Base-by-base conservation (phyloP, 176 grass and related monocot species). In the Saccharum officinarum region DNA sequence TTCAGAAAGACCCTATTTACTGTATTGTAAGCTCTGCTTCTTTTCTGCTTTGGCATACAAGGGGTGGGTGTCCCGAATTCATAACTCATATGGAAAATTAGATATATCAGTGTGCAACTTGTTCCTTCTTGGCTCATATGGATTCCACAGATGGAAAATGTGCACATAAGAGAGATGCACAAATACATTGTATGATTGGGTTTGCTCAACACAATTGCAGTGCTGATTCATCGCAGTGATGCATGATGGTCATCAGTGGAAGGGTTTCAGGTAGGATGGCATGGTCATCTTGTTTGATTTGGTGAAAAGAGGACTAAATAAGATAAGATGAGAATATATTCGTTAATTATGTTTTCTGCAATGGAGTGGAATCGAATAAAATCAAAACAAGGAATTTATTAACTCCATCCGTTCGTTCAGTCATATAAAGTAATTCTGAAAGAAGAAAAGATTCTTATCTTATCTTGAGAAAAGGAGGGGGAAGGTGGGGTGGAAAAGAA, bases 391-490 rank as follows among this genome's bases (percentile, higher is more conserved):
- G 37, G 25, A 13, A 41, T 42, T 7, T 5, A 45, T 12, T 72
- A 7, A 72, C 69, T 45, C 69, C 69, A 23, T 14, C 69, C 39
- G 14, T 49, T 49, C 46, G 4, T 44, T 71, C 69, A 72, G 25
- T 41, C 6, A 38, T 38, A 26, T 23, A 44, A 71, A 42, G 39
- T 3, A 44, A 44, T 44, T 44, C 39, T 71, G 39, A 15, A 45
- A 71, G 34, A 38, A 37, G 7, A 25, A 15, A 26, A 15, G 5
- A 45, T 72, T 36, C 14, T 31, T 74, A 33, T 38, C 37, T 38
- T 38, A 7, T 75, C 45, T 75, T 15, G n/a, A 73, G 16, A 54
- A 75, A 75, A 75, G 17, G 73, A 54, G 46, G n/a, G n/a, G n/a
- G n/a, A n/a, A n/a, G n/a, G n/a, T n/a, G n/a, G n/a, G n/a, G n/a